Conservation (phyloP, 805 yeast genomes). For the Wickerhamomyces rabaulensis region DNA sequence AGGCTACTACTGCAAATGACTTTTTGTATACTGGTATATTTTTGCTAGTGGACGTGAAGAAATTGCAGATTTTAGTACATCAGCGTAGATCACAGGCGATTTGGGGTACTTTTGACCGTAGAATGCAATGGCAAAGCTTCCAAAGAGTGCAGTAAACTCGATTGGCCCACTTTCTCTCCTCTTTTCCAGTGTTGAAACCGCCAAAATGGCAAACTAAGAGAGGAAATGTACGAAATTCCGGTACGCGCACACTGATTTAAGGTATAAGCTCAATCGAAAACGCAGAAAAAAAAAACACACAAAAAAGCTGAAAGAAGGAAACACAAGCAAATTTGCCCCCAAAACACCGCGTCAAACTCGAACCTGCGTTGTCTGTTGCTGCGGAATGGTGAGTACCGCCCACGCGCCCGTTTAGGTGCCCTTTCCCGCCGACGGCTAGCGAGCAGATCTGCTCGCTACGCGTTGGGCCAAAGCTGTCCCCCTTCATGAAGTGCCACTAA, state of each 20-base stretch:
- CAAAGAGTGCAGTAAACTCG: too few relatives aligned
- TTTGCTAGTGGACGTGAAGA: too few relatives aligned
- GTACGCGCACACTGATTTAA: not conserved
- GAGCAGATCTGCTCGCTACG: not conserved
- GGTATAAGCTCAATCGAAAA: not conserved
- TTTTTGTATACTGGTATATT: too few relatives aligned
- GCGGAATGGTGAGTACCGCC: not conserved
- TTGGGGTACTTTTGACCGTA: too few relatives aligned
- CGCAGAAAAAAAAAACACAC: not conserved
- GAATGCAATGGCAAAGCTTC: too few relatives aligned
- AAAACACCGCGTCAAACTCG: not conserved
- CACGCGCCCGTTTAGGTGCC: not conserved
- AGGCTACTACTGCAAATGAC: too few relatives aligned
- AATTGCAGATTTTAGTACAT: too few relatives aligned
- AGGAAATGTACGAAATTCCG: not conserved
- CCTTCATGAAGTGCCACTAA: conserved; percentile 2
- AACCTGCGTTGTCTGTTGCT: not conserved
- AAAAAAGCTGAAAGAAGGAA: not conserved
- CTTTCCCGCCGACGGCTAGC: not conserved
- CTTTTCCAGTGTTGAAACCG: too few relatives aligned
- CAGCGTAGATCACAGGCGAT: too few relatives aligned
- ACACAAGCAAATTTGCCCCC: not conserved
- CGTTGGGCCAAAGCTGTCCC: not conserved
- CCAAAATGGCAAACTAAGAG: too few relatives aligned
- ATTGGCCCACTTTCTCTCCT: too few relatives aligned